Evolutionary conservation across 768 basidiomycete species (phyloP).

Genomic region (Agaricus blazei): DNA sequence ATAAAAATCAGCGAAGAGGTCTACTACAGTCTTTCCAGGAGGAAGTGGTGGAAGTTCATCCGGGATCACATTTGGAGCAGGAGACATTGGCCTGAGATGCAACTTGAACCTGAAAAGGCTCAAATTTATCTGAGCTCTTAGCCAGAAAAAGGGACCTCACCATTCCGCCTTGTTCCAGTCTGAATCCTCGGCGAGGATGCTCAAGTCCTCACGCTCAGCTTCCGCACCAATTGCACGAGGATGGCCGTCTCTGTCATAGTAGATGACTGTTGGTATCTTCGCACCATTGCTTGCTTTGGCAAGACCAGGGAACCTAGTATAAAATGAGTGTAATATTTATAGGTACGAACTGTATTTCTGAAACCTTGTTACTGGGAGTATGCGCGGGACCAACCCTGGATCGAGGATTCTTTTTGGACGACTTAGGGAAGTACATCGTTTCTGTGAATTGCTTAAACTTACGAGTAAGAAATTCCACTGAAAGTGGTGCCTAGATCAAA

Average conservation of each 20-base stretch:
- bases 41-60: slow-evolving; percentile 25
- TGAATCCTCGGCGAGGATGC: slow-evolving; percentile 35
- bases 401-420: slow-evolving; percentile 29
- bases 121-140: slow-evolving; percentile 2
- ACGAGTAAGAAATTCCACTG: slow-evolving; percentile 15
- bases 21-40: slow-evolving; percentile 23
- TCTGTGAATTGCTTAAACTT: background rate
- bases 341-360: background rate
- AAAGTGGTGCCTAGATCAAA: slow-evolving; percentile 15
- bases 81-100: slow-evolving; percentile 13
- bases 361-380: slow-evolving; percentile 19
- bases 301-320: slow-evolving; percentile 38
- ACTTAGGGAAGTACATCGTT: background rate
- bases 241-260: slow-evolving; percentile 34
- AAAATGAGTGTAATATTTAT: background rate
- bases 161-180: slow-evolving; percentile 43
- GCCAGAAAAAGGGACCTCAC: slow-evolving; percentile 24
- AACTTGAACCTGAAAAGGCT: slow-evolving; percentile 23
- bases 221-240: slow-evolving; percentile 40
- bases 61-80: background rate
- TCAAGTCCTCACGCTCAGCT: slow-evolving; percentile 29
- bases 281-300: slow-evolving; percentile 34
- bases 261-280: slow-evolving; percentile 43
- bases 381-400: slow-evolving; percentile 22
- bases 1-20: slow-evolving; percentile 38